Conservation (phyloP, 2,329 filamentous ascomycete species). For the Chaetomium olivaceum region DNA sequence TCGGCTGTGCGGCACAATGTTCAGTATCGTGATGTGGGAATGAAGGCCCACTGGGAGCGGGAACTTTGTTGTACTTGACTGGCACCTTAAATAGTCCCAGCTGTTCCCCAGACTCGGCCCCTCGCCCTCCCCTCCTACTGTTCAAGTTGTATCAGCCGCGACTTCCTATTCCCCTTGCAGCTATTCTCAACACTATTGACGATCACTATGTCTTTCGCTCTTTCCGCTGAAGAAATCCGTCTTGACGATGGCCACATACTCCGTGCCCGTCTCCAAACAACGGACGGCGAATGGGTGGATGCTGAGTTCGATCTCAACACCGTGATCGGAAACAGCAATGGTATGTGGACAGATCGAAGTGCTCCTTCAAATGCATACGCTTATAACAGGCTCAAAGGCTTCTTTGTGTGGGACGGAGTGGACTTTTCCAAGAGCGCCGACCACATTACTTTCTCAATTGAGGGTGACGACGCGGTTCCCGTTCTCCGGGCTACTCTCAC, state of each 20-base stretch:
- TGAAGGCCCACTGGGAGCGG: background rate
- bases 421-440: slow-evolving; percentile 50
- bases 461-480: slow-evolving; percentile 52
- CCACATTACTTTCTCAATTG: slow-evolving; percentile 49
- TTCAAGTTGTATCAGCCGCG: background rate
- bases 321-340: slow-evolving; percentile 54
- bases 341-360: slow-evolving; percentile 33
- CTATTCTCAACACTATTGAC: slow-evolving; percentile 4
- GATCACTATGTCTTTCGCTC: slow-evolving; percentile 51
- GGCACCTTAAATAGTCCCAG: background rate
- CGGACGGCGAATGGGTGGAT: slow-evolving; percentile 47
- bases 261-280: slow-evolving; percentile 41
- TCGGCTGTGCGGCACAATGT: background rate
- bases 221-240: slow-evolving; percentile 46
- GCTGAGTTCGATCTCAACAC: slow-evolving; percentile 51
- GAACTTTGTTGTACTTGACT: background rate
- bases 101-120: background rate
- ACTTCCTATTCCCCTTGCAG: background rate
- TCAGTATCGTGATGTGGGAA: background rate
- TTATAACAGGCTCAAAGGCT: background rate
- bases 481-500: slow-evolving; percentile 54
- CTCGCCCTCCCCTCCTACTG: background rate
- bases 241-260: slow-evolving; percentile 55
- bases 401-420: slow-evolving; percentile 48
- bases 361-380: background rate